phyloP scores from a whole-genome alignment of 805 yeast genomes.

The Candida coleopterorum region DNA sequence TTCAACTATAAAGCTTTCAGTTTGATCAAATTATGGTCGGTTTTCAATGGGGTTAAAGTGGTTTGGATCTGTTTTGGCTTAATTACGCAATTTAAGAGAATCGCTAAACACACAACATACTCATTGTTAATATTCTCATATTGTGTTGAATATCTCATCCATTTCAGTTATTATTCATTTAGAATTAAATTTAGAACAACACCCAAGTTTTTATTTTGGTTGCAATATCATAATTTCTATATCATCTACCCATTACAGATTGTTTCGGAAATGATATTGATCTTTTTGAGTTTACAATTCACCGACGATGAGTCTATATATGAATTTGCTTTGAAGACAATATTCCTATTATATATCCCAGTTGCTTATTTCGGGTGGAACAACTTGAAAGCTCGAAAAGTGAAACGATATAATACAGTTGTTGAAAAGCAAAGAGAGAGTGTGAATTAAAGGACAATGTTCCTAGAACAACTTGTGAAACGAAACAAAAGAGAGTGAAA shows the following conservation, averaged over 20 bases:
- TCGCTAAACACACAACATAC: constrained; percentile 39
- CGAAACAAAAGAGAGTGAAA: too few species aligned
- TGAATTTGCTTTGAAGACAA: constrained; percentile 23
- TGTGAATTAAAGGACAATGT: too few species aligned
- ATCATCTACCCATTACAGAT: constrained; percentile 30
- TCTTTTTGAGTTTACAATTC: constrained; percentile 32
- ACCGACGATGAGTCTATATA: constrained; percentile 19
- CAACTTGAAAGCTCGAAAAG: constrained; percentile 20
- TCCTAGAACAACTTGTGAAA: too few species aligned
- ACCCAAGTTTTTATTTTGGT: constrained; percentile 32
- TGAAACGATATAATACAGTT: constrained; percentile 16
- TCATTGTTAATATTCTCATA: constrained; percentile 33
- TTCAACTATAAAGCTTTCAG: constrained; percentile 2
- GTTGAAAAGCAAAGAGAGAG: too few species aligned
- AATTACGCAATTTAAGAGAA: constrained; percentile 36
- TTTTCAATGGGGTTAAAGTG: constrained; percentile 27
- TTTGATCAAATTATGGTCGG: constrained; percentile 21
- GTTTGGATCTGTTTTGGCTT: constrained; percentile 38
- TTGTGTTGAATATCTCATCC: constrained; percentile 30
- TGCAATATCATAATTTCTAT: constrained; percentile 31
- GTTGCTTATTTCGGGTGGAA: constrained; percentile 31
- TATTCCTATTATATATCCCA: constrained; percentile 31
- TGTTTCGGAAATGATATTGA: constrained; percentile 29
- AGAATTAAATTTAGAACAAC: constrained; percentile 30
- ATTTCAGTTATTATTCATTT: constrained; percentile 33